Evolutionary conservation across 202 grass and related monocot genomes (phyloP), one percentile per base, ranked within the genome.

Genomic region (Zoysia matrella): DNA sequence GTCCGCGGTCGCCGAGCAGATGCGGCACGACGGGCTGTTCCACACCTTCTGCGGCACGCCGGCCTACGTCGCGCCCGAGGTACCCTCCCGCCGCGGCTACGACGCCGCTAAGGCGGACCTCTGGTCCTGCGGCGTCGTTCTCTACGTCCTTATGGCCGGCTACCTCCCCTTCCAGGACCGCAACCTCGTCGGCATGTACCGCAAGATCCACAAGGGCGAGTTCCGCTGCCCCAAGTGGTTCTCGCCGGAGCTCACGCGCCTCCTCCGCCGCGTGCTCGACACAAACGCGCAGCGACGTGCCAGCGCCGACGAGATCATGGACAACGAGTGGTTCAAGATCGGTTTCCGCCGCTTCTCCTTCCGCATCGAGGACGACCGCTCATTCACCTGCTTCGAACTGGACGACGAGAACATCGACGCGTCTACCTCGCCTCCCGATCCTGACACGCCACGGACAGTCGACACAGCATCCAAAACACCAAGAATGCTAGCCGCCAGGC

Each of bases 11-110:
- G 94, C 90, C 10, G 94, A 94, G 39, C 82, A 92, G 85, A 91
- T 89, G 79, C 90, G 74, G 1, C 84, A 89, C 52, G 92, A 94
- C 74, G 94, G 94, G 14, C 87, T 94, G 18, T 94, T 94, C 67
- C 92, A 97, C 78, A 97, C 94, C 60, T 90, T 97, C 72, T 97
- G 94, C n/a, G 94, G 94, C 75, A 97, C 94, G 13, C 94, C 90
- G 9, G 94, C 90, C 1, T 97, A 94, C 71, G 88, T 92, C 1
- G 92, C 94, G 45, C 94, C 94, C 2, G 92, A 97, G 52, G 94
- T 97, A 43, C 90, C 94, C 6, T 74, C 88, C 2, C 90, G 92
- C 3, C 75, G 85, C 3, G 90, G 90, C 0, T 96, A 96, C 58
- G 86, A 89, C 84, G 90, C 90, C 49, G 87, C 80, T 63, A 93